Evolutionary conservation across 495 filamentous ascomycete species (phyloP).

Genomic region (Massariosphaeria phaeospora): DNA sequence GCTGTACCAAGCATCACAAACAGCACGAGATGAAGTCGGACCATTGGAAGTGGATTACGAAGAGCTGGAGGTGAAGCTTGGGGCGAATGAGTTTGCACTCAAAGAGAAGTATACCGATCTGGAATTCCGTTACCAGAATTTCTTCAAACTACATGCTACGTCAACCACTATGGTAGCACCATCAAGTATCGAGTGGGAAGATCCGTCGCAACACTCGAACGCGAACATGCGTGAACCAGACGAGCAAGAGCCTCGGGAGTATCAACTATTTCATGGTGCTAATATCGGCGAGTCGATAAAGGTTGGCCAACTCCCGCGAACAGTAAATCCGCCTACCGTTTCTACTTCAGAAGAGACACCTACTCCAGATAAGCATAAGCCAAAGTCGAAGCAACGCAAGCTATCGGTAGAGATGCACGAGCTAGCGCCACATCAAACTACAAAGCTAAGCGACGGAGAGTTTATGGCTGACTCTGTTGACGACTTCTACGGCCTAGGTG

Average conservation of each 20-base stretch:
- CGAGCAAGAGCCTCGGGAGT: conserved; percentile 12
- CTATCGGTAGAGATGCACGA: too few species aligned
- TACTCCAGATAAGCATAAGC: too few species aligned
- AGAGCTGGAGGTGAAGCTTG: conserved; percentile 19
- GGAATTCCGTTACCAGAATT: conserved; percentile 12
- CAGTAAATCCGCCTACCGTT: too few species aligned
- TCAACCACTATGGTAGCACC: conserved; percentile 7
- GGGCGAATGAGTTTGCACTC: conserved; percentile 20
- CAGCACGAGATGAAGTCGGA: conserved; percentile 22
- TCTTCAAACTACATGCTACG: conserved; percentile 18
- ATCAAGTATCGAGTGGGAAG: conserved; percentile 10
- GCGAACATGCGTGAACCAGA: background rate
- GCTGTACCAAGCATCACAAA: conserved; percentile 7
- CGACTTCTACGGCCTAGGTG: background rate
- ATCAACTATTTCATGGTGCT: conserved; percentile 10
- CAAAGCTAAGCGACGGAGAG: too few species aligned
- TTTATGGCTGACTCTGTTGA: too few species aligned
- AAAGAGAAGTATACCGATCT: conserved; percentile 20
- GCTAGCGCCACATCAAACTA: too few species aligned
- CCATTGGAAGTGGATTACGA: conserved; percentile 33
- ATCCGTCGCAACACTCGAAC: background rate
- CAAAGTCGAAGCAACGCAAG: too few species aligned
- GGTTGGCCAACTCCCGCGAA: conserved; percentile 23
- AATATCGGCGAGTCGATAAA: conserved; percentile 10
- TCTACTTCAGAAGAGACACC: too few species aligned